Evolutionary conservation across 805 yeast genomes (phyloP), one percentile per base, ranked within the genome.

Genomic region (baker's yeast (Saccharomyces cerevisiae)): DNA sequence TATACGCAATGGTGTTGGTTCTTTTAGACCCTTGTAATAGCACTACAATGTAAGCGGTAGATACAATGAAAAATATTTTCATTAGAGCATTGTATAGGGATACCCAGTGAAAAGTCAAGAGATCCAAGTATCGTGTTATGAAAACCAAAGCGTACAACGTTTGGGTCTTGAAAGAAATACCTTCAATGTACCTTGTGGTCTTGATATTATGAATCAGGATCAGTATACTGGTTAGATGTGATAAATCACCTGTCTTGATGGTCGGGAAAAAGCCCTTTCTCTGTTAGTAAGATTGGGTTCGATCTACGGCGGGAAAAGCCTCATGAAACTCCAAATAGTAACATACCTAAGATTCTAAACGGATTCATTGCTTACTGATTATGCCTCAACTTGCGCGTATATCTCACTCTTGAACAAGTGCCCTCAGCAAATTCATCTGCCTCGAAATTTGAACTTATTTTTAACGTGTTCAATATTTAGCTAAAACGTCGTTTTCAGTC

Each of bases 101-200:
- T 22, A 78, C 71, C 72, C 74, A 86, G 51, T 75, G 76, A 69
- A 69, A 67, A 55, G 68, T 56, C 47, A 71, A 57, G 31, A 83
- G 67, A 69, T 86, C 90, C 55, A 87, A 59, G 69, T 89, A 90
- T 57, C 97, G 79, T 13, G 90, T 77, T 47, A 81, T 66, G 62
- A 82, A 90, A 21, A 89, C 96, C 31, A 84, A 58, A 47, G 79
- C 82, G 69, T 92, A 94, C 46, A 92, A 73, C 1, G 80, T 73
- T 68, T 94, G 98, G 0, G 98, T 88, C 73, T 92, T 92, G 66
- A 88, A 73, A 1, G 97, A 90, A 50, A 94, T 79, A 47, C 99
- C 99, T 30, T 82, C 80, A 49, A 87, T 83, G 6, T 95, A 84
- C 56, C 75, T 76, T 53, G 86, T 79, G 5, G 73, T 65, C 51